These are phyloP conservation scores for Glycine soja DNA, from an alignment of 306 rosid genomes.

Conservation along the genomic window DNA sequence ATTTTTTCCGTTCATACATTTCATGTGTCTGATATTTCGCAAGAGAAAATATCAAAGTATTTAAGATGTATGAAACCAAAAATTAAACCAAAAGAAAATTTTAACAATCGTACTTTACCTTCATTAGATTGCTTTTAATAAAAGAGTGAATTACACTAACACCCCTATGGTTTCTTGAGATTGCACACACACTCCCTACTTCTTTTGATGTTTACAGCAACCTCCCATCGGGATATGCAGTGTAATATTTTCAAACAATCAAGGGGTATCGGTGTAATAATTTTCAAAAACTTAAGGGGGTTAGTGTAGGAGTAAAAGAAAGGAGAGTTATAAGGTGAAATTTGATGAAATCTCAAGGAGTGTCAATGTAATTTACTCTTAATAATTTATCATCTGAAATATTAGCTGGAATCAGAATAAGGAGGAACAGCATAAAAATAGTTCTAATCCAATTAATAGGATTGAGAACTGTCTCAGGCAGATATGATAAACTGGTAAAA, in stretches of 20 bases:
- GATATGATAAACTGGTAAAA: neutral
- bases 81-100: neutral
- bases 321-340: too few species aligned
- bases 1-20: neutral
- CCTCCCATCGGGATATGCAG: too few species aligned
- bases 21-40: neutral
- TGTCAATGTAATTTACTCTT: neutral
- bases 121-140: neutral
- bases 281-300: too few species aligned
- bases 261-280: too few species aligned
- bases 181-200: too few species aligned
- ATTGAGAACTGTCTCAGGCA: neutral
- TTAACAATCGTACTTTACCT: neutral
- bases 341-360: too few species aligned
- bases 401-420: neutral
- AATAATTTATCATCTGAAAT: conserved; percentile 1
- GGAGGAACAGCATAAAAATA: neutral
- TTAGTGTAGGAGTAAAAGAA: too few species aligned
- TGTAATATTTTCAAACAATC: too few species aligned
- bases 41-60: conserved; percentile 10
- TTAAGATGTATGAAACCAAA: neutral
- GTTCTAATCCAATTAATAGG: neutral
- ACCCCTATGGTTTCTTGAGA: too few species aligned
- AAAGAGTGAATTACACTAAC: too few species aligned
- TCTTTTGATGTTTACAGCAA: too few species aligned